Base-by-base conservation (phyloP, 2,329 filamentous ascomycete species). In the Venturia nashicola region DNA sequence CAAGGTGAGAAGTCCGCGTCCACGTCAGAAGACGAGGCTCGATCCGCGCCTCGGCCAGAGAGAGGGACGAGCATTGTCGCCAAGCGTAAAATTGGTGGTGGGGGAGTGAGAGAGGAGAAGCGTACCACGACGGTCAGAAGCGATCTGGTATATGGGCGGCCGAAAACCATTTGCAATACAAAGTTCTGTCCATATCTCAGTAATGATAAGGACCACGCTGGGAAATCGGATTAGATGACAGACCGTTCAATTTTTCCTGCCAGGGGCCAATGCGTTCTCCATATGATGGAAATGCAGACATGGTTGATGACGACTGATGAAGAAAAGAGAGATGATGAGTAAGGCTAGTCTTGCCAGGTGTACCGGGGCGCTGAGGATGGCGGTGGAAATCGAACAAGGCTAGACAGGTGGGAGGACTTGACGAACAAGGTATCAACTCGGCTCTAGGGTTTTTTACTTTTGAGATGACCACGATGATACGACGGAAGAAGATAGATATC, bases 51-150 rank as follows among this genome's bases (percentile, higher is more conserved):
- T 36, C 51, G 36, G 51, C 51, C 51, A 57, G 51, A 36, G 23
- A 23, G 59, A 59, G 59, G 20, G n/a, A 16, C 42, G 59, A 44
- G 27, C 32, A 60, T 40, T 60, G 57, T 40, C 39, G 39, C 59
- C 59, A 42, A 60, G 16, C 23, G 9, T 6, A 44, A 34, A 60
- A 34, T 27, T 51, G 9, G 27, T 7, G 42, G 59, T 27, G 59
- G 9, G 36, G 36, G 11, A 34, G 12, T n/a, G 32, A 54, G 20
- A 42, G 36, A 16, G 27, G 51, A 40, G 39, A 40, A 9, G 68
- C 77, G 70, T 80, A 89, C 87, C 87, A 82, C 88, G 82, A 72
- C 87, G 83, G 74, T 91, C 88, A 69, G 88, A 91, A 61, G 89
- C 82, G 69, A 89, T 84, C 71, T 87, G 84, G 73, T 86, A 91